Conservation (phyloP, 2,329 filamentous ascomycete genomes). For the Ophiostoma australiae region DNA sequence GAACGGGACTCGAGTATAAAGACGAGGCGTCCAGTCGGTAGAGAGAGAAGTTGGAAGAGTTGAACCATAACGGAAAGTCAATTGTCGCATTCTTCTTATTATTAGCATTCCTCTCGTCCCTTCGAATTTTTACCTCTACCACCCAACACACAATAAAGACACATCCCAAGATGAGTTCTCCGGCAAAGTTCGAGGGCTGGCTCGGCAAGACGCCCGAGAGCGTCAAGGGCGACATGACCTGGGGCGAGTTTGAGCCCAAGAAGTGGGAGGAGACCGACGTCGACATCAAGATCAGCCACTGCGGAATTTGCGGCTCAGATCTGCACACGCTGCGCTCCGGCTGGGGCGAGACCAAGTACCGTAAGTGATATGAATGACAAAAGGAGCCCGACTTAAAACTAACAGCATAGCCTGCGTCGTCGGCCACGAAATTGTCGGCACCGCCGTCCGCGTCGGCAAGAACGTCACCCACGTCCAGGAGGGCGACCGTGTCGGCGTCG, state of each 20-base stretch:
- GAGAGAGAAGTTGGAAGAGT: neutral
- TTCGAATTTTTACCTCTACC: too few species aligned
- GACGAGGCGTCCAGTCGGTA: neutral
- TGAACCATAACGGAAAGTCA: neutral
- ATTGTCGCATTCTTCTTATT: neutral
- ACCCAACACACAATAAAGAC: neutral
- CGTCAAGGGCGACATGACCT: constrained; percentile 49
- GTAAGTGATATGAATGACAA: constrained; percentile 13
- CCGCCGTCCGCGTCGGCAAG: constrained; percentile 50
- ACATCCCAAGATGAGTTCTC: constrained; percentile 13
- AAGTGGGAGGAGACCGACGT: constrained; percentile 61
- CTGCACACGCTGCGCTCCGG: constrained; percentile 54
- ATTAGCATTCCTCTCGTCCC: neutral
- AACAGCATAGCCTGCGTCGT: constrained; percentile 45
- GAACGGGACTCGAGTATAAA: neutral
- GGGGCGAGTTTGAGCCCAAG: constrained; percentile 57
- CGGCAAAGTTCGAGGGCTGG: constrained; percentile 48
- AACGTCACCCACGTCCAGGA: constrained; percentile 40
- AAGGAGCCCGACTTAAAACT: neutral
- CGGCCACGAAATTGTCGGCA: constrained; percentile 62
- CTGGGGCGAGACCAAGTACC: constrained; percentile 36
- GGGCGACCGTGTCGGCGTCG: constrained; percentile 29
- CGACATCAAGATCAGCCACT: constrained; percentile 61
- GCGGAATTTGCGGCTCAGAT: constrained; percentile 61
- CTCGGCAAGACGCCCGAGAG: constrained; percentile 41